Base-by-base conservation (phyloP, 2,329 filamentous ascomycete genomes). In the Curvularia lunata region DNA sequence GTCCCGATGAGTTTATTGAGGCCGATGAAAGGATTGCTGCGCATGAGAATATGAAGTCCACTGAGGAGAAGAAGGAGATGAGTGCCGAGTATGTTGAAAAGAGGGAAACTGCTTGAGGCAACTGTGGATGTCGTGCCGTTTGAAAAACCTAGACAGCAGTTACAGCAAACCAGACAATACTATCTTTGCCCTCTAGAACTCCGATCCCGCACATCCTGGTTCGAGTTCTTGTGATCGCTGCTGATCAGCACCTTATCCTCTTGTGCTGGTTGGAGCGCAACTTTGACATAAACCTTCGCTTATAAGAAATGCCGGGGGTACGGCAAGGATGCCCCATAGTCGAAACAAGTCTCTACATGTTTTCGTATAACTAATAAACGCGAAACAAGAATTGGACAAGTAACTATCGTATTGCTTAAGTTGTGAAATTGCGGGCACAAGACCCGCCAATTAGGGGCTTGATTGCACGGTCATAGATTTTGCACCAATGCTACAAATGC, bases 1-100 rank as follows among this genome's bases (percentile, higher is more conserved):
- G 82, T 27, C 83, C 83, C 1, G 60, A 69, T n/a, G 78, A 80
- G 56, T 84, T 80, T 49, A 78, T 82, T 18, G 78, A 83, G 57
- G 77, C 77, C 13, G 81, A 84, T 62, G 75, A 81, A 49, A 52
- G 73, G 62, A 71, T 75, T 72, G 63, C 62, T 25, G 55, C 63
- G 13, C 53, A 54, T 21, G 63, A 67, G 21, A 56, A 58, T 4
- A 48, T 45, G 1, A 54, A 60, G 32, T n/a, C 40, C 18, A 51
- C 32, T 2, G 45, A 56, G 10, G 65, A 59, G n/a, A 54, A 41
- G 1, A 56, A 57, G n/a, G 66, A 60, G 23, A 40, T 63, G 10
- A 66, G 62, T 21, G 68, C 49, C 2, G 61, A 68, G 25, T 52
- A 67, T 49, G 51, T 71, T 10, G 65, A 72, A 57, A 71, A 52